These are phyloP conservation scores for Mycena galopus DNA, from an alignment of 768 basidiomycete genomes.

Conservation along the genomic window DNA sequence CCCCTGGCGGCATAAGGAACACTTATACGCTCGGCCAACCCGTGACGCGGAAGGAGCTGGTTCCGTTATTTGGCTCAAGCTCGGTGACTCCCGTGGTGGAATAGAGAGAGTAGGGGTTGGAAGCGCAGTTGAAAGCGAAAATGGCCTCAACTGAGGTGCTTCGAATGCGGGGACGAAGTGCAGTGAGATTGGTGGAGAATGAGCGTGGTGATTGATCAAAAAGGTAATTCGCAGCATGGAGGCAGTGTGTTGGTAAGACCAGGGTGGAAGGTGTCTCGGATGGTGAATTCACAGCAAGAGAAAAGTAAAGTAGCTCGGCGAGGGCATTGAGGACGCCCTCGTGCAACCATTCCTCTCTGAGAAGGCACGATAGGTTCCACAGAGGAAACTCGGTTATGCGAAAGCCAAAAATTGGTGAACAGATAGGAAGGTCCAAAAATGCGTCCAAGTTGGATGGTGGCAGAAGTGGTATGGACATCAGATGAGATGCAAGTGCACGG, in stretches of 20 bases:
- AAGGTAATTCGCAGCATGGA: not conserved
- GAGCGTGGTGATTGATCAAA: not conserved
- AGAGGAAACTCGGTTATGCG: not conserved
- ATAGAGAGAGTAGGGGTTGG: not conserved
- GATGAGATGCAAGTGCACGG: not conserved
- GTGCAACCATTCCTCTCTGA: constrained; percentile 11
- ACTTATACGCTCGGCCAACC: too few relatives aligned
- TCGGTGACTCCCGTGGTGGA: not conserved
- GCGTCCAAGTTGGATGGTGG: not conserved
- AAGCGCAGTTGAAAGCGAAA: not conserved
- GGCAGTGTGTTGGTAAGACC: constrained; percentile 2
- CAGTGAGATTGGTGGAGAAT: not conserved
- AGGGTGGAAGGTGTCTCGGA: not conserved
- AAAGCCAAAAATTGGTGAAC: constrained; percentile 1
- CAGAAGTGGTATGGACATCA: not conserved
- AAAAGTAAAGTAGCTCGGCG: constrained; percentile 2
- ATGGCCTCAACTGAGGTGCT: not conserved
- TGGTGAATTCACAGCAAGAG: not conserved
- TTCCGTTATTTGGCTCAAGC: too few relatives aligned
- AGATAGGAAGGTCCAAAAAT: not conserved
- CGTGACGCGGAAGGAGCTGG: too few relatives aligned
- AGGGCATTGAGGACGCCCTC: constrained; percentile 15
- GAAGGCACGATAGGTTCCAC: constrained; percentile 17
- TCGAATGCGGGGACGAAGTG: not conserved
- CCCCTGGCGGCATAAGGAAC: too few relatives aligned